Evolutionary conservation across 108 stramenopile species (phyloP).

Genomic region (Chaetoceros tenuissimus): DNA sequence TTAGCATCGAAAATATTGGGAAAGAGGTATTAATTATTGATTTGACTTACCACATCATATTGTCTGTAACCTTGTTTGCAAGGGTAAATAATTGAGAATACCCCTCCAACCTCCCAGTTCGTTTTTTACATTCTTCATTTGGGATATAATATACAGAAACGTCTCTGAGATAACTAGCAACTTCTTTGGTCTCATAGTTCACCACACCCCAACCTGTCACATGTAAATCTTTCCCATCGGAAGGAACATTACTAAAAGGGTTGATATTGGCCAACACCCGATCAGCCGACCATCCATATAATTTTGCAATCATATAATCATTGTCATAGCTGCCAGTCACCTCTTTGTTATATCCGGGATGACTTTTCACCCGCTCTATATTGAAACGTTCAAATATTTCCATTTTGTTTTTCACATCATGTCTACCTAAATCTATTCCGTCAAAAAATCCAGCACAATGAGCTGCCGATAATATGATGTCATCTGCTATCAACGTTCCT

Average conservation of each 20-base stretch:
- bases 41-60: too few relatives aligned
- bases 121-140: constrained; percentile 9
- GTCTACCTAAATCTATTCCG: constrained; percentile 1
- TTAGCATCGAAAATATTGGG: background rate
- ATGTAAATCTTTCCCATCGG: background rate
- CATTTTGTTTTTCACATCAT: background rate
- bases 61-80: too few relatives aligned
- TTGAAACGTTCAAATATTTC: background rate
- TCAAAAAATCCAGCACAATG: constrained; percentile 6
- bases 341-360: constrained; percentile 5
- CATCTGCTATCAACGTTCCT: constrained; percentile 10
- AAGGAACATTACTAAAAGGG: background rate
- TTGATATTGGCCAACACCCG: background rate
- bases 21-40: background rate
- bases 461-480: constrained; percentile 17
- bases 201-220: background rate
- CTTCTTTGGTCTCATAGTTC: background rate
- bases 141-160: constrained; percentile 2
- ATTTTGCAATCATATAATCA: constrained; percentile 1
- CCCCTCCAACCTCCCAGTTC: background rate
- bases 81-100: too few relatives aligned
- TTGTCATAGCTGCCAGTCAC: background rate
- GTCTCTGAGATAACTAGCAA: background rate
- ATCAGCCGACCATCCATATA: background rate
- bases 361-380: background rate